Base-by-base conservation (phyloP, 768 basidiomycete species). In the Boletus vinaceobasis region DNA sequence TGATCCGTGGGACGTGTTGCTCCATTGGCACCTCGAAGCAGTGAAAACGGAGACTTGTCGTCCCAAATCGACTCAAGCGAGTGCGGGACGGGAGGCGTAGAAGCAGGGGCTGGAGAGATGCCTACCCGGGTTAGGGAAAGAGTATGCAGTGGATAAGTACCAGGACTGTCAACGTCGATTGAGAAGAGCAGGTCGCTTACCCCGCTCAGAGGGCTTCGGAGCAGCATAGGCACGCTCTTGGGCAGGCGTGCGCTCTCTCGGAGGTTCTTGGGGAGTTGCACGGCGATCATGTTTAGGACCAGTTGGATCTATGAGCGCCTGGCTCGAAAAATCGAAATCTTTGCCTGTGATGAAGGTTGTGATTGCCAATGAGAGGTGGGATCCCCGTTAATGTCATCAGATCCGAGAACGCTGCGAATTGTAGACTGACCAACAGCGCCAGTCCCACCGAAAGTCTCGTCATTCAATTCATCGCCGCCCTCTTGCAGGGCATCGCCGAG, bases 381-480 rank as follows among this genome's bases (percentile, higher is more conserved):
- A 43, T 26, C 31, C 38, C 23, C 43, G 46, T 54, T 29, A 65
- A 51, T 47, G 48, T 33, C 6, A 52, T 59, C 53, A 54, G 60
- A 65, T 65, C 56, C 33, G 36, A 52, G 43, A 33, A 37, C 9
- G 32, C 15, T 53, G 45, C 3, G 33, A n/a, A 31, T 11, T 36
- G 19, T 17, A 48, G 51, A 73, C 88, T 78, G 68, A 94, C 94
- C 92, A 55, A 96, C 82, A 59, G 66, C 73, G 33, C 79, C 85
- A 47, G 75, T 60, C 38, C 74, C 80, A 31, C 95, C 97, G 74
- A 99, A 99, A 3, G 97, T 99, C 76, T 96, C 93, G 71, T 96
- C 93, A 73, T 99, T 98, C 62, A 95, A 69, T 61, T 95, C 94
- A 77, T 98, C 94, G 53, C 85, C 86, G 39, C 87, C 88, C 72